phyloP scores from a whole-genome alignment of 2,329 filamentous ascomycete species.

The Trichoderma cornu-damae region DNA sequence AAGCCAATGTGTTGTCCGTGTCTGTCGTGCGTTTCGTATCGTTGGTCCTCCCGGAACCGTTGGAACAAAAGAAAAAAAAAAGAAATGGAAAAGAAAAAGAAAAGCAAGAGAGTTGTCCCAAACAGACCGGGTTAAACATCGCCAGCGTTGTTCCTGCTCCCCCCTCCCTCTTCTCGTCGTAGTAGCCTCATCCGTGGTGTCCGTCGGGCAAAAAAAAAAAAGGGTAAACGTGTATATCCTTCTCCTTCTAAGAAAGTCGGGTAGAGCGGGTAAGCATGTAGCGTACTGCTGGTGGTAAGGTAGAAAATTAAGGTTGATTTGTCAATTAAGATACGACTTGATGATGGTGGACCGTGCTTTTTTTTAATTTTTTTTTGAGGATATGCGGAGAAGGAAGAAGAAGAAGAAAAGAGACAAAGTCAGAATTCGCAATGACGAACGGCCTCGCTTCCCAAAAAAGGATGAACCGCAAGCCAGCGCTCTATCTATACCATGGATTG shows the following conservation, averaged over 20 bases:
- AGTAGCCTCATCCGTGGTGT: not conserved
- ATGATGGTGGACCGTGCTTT: not conserved
- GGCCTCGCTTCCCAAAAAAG: no score
- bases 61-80: not conserved
- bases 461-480: no score
- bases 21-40: conserved; percentile 2
- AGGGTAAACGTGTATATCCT: not conserved
- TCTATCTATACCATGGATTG: conserved; percentile 9
- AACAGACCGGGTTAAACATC: not conserved
- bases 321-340: not conserved
- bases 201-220: not conserved
- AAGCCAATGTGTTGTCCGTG: not conserved
- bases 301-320: not conserved
- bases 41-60: conserved; percentile 10
- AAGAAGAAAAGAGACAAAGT: not conserved
- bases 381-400: no score
- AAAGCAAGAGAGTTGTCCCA: not conserved
- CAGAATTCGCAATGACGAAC: no score
- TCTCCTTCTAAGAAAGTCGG: not conserved
- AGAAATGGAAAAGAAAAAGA: not conserved
- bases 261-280: not conserved
- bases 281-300: conserved; percentile 3
- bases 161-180: not conserved
- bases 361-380: not conserved
- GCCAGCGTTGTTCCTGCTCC: conserved; percentile 6